Evolutionary conservation across 371 early-diverging fungal genomes (phyloP), one percentile per base, ranked within the genome.

Genomic region (Circinella minor): DNA sequence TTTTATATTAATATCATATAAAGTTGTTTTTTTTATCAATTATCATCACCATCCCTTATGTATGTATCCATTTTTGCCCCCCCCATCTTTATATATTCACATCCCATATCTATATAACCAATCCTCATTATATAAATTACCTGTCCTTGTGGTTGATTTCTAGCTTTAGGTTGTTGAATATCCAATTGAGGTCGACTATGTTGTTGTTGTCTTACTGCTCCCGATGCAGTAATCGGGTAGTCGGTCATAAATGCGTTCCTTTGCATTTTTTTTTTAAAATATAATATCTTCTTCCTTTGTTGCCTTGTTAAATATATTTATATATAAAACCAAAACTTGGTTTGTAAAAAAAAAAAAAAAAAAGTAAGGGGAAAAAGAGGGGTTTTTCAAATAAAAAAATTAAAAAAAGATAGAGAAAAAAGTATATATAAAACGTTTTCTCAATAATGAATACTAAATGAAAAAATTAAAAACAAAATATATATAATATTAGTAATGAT

Each of bases 121-220:
- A 20, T 27, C 43, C 43, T 11, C 43, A 43, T 6, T 11, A 43
- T 9, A 43, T 17, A 1, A 4, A 46, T 66, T 71, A 74, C 74
- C 71, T 74, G 74, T 36, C 71, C 71, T 61, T 74, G 74, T 34
- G 74, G 74, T 62, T 74, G 74, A 47, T 67, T 74, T 61, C 74
- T 63, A n/a, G 74, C 74, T 62, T 68, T 69, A 7, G 74, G 74
- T 38, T 74, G 74, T 57, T 74, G 74, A 20, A 74, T 70, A 61
- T 71, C 74, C 20, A 65, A 66, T 65, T 71, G 72, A 46, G 61
- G 46, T 63, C 43, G 63, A 9, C n/a, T 39, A 34, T 43, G 39
- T 18, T 47, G 15, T 47, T 36, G 49, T n/a, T 27, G 64, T 46
- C 36, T 15, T 46, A 43, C 37, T 65, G 65, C 18, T 34, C 54